phyloP scores from a whole-genome alignment of 768 basidiomycete species.

The Lactarius deliciosus region DNA sequence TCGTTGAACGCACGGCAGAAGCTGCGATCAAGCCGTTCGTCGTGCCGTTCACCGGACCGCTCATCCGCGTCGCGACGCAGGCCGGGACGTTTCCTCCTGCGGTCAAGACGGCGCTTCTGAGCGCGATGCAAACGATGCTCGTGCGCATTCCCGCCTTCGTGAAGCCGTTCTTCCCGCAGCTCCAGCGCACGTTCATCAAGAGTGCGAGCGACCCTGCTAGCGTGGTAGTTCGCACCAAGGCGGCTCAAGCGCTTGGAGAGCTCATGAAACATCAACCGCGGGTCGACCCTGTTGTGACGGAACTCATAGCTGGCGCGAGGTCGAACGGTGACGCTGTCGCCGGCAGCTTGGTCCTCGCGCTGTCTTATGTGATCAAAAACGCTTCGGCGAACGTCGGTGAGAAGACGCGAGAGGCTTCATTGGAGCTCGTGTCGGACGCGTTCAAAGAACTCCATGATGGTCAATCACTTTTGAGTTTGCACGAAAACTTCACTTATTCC shows the following conservation, averaged over 20 bases:
- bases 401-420: slow-evolving; percentile 65
- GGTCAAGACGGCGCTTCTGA: slow-evolving; percentile 89
- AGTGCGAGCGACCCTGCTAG: slow-evolving; percentile 80
- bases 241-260: slow-evolving; percentile 80
- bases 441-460: slow-evolving; percentile 74
- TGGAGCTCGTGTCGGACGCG: slow-evolving; percentile 75
- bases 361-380: slow-evolving; percentile 71
- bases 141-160: slow-evolving; percentile 85
- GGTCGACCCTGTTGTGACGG: slow-evolving; percentile 92
- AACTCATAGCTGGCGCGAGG: slow-evolving; percentile 64
- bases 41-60: slow-evolving; percentile 91
- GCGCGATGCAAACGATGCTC: slow-evolving; percentile 82
- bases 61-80: slow-evolving; percentile 92
- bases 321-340: slow-evolving; percentile 68
- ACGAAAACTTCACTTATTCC: slow-evolving; percentile 2
- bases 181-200: slow-evolving; percentile 96
- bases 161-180: slow-evolving; percentile 97
- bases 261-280: slow-evolving; percentile 90
- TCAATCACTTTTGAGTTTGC: slow-evolving; percentile 33
- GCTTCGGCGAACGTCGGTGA: slow-evolving; percentile 76
- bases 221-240: slow-evolving; percentile 73
- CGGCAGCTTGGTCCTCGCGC: slow-evolving; percentile 69
- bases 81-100: slow-evolving; percentile 87
- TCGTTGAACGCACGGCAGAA: slow-evolving; percentile 86
- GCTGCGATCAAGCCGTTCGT: slow-evolving; percentile 91